Evolutionary conservation across 1,139 yeast genomes (phyloP).

Genomic region (Geotrichum bryndzae): DNA sequence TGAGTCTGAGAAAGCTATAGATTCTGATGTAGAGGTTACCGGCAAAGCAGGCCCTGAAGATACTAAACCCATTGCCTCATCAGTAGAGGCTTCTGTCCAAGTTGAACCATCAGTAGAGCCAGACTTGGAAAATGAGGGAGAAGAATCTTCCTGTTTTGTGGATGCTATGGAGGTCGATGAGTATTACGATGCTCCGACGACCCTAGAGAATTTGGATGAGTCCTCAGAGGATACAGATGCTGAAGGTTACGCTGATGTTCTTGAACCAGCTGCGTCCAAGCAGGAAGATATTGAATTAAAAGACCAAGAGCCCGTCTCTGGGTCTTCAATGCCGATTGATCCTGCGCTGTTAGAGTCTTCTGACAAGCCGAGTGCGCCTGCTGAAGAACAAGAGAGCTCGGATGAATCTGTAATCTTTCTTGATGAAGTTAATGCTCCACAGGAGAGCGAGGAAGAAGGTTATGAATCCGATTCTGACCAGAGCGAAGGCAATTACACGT

Average conservation of each 20-base stretch:
- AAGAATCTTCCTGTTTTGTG: background rate
- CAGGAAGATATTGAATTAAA: background rate
- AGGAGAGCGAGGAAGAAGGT: slow-evolving; percentile 14
- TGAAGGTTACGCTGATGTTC: slow-evolving; percentile 15
- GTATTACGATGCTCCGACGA: background rate
- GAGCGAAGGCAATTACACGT: background rate
- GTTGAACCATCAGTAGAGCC: background rate
- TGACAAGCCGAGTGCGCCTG: background rate
- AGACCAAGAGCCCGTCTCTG: background rate
- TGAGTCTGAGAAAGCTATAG: background rate
- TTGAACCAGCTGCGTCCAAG: background rate
- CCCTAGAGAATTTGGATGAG: background rate
- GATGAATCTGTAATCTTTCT: background rate
- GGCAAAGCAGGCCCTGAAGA: background rate
- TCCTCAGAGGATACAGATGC: slow-evolving; percentile 1
- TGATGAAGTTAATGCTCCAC: background rate
- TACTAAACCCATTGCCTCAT: background rate
- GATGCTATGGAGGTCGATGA: background rate
- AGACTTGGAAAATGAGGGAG: background rate
- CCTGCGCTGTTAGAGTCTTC: background rate
- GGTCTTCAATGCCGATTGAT: slow-evolving; percentile 5
- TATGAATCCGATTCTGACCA: slow-evolving; percentile 19
- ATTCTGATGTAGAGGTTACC: background rate
- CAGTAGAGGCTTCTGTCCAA: background rate
- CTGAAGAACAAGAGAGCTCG: background rate